These are phyloP conservation scores for Xylaria cubensis DNA, from an alignment of 495 filamentous ascomycete species.

Conservation along the genomic window DNA sequence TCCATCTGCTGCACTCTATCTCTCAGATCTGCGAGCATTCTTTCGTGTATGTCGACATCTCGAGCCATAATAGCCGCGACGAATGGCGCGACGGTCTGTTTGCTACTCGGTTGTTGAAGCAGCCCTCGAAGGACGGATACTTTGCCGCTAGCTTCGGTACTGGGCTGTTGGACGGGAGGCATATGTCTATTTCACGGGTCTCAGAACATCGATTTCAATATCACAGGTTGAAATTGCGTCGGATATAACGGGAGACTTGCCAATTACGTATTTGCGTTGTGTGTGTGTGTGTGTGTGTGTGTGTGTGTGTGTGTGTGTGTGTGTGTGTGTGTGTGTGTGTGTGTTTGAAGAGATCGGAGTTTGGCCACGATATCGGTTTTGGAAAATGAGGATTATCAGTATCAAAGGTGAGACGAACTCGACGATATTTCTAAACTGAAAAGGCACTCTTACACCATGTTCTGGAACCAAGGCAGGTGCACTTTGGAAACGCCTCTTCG, in stretches of 20 bases:
- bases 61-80: conserved; percentile 16
- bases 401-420: background rate
- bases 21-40: conserved; percentile 3
- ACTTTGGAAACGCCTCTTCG: background rate
- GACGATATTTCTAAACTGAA: background rate
- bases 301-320: background rate
- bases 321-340: background rate
- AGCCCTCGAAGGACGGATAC: conserved; percentile 2
- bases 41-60: conserved; percentile 18
- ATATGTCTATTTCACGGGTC: background rate
- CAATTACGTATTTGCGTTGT: background rate
- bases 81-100: conserved; percentile 8
- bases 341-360: background rate
- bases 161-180: conserved; percentile 1
- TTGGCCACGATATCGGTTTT: background rate
- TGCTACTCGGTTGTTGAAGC: conserved; percentile 9
- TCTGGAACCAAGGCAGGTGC: background rate
- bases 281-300: background rate
- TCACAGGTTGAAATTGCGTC: background rate
- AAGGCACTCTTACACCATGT: background rate
- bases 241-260: background rate
- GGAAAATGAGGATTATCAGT: background rate
- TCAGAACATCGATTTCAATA: background rate
- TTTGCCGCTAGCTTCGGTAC: background rate
- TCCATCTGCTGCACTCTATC: conserved; percentile 1